phyloP scores from a whole-genome alignment of 2,329 filamentous ascomycete species.

The Colletotrichum tropicicola region DNA sequence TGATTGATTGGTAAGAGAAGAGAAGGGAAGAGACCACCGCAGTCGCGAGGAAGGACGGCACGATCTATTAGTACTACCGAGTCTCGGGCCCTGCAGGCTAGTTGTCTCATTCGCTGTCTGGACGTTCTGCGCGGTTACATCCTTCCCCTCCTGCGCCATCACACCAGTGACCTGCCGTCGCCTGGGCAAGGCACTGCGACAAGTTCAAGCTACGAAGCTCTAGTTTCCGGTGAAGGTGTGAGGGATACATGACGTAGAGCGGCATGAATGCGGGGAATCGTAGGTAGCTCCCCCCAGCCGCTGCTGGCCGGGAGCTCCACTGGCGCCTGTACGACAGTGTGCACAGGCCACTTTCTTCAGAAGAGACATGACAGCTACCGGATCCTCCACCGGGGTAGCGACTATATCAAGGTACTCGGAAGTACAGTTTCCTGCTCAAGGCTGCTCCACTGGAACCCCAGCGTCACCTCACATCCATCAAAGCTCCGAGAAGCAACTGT shows the following conservation, averaged over 20 bases:
- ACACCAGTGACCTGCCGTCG: conserved; percentile 8
- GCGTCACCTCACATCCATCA: background rate
- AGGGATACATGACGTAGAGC: conserved; percentile 40
- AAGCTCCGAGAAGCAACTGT: conserved; percentile 19
- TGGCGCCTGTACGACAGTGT: background rate
- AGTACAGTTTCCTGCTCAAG: too few species aligned
- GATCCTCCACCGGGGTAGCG: background rate
- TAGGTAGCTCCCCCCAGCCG: conserved; percentile 26
- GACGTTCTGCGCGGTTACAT: conserved; percentile 13
- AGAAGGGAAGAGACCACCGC: background rate
- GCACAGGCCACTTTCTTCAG: conserved; percentile 15
- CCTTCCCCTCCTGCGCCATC: conserved; percentile 15
- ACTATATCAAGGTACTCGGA: too few species aligned
- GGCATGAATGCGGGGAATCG: conserved; percentile 34
- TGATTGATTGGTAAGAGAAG: conserved; percentile 19
- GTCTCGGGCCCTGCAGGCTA: conserved; percentile 11
- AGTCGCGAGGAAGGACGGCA: conserved; percentile 1
- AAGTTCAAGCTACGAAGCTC: conserved; percentile 14
- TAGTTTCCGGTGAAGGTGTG: conserved; percentile 12
- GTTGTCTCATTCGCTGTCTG: conserved; percentile 18
- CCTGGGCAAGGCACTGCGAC: background rate
- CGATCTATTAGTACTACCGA: conserved; percentile 29
- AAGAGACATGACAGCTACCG: background rate
- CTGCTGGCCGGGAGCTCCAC: conserved; percentile 15
- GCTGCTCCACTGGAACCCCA: background rate